A percentile compares a stretch with the other conserved stretches of the same genome.
Evolutionary conservation across 345 rosid genomes (phyloP).

Genomic region (Rhodamnia argentea): DNA sequence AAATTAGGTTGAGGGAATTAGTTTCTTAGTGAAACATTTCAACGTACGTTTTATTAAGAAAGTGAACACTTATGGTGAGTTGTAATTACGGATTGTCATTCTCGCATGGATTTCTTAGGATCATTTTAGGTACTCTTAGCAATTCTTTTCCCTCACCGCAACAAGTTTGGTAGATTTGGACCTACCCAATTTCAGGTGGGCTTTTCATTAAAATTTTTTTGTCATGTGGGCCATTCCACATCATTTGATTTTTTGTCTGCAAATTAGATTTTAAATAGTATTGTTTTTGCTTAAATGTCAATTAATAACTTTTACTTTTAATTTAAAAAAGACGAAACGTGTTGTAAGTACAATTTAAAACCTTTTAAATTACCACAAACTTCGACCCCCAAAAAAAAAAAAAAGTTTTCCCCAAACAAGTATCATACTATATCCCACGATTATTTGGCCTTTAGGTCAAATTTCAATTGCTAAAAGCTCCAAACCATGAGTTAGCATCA

Average conservation of each 20-base stretch:
- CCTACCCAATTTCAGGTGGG: background rate
- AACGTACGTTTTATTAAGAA: background rate
- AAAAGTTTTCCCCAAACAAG: background rate
- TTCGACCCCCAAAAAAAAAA: no score
- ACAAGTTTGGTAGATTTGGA: background rate
- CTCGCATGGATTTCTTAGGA: no score
- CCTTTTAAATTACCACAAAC: background rate
- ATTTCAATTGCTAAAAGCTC: background rate
- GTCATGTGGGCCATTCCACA: background rate
- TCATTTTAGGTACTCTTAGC: no score
- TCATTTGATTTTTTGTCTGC: background rate
- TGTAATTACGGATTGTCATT: background rate
- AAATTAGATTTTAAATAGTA: background rate
- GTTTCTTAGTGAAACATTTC: background rate
- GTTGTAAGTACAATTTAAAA: background rate
- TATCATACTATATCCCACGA: background rate
- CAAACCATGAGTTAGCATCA: background rate
- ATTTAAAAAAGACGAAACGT: background rate
- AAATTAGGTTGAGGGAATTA: background rate
- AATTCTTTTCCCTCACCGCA: background rate
- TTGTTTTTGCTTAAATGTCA: background rate
- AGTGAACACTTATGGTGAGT: background rate
- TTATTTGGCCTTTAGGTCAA: background rate
- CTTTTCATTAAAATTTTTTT: background rate
- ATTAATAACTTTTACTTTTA: background rate